Evolutionary conservation across 495 filamentous ascomycete species (phyloP).

Genomic region (Lentithecium fluviatile): DNA sequence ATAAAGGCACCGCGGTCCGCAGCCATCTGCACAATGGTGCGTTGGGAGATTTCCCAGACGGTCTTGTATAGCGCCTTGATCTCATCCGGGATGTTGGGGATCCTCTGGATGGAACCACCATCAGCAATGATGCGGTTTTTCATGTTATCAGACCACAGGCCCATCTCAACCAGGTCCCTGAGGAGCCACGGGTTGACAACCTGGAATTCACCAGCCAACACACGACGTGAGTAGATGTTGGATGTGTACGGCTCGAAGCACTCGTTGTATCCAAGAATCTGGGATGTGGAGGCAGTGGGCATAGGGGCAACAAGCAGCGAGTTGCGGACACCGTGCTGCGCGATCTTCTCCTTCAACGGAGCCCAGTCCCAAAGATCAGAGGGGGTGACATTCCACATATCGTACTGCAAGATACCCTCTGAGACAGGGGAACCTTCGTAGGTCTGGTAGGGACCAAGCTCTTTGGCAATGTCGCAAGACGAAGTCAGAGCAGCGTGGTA

Average conservation of each 20-base stretch:
- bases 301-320: constrained; percentile 92
- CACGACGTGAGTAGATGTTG: constrained; percentile 98
- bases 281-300: constrained; percentile 93
- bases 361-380: constrained; percentile 97
- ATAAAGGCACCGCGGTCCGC: constrained; percentile 98
- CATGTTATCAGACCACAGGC: constrained; percentile 99
- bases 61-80: constrained; percentile 99
- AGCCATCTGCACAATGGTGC: constrained; percentile 92
- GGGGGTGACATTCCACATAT: constrained; percentile 96
- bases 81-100: constrained; percentile 91
- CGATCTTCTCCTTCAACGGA: constrained; percentile 82
- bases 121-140: constrained; percentile 99
- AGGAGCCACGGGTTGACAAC: constrained; percentile 99
- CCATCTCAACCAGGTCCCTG: constrained; percentile 96
- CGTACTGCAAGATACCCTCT: constrained; percentile 93
- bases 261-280: constrained; percentile 97
- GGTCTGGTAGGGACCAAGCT: constrained; percentile 78
- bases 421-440: constrained; percentile 94
- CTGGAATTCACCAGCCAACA: constrained; percentile 97
- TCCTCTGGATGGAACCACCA: constrained; percentile 92
- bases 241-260: constrained; percentile 99
- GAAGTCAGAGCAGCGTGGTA: constrained; percentile 93
- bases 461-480: constrained; percentile 80
- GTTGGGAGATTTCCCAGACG: constrained; percentile 99
- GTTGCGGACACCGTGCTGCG: constrained; percentile 90